phyloP scores from a whole-genome alignment of 192 early-diverging fungal genomes.

The Geranomyces michiganensis region DNA sequence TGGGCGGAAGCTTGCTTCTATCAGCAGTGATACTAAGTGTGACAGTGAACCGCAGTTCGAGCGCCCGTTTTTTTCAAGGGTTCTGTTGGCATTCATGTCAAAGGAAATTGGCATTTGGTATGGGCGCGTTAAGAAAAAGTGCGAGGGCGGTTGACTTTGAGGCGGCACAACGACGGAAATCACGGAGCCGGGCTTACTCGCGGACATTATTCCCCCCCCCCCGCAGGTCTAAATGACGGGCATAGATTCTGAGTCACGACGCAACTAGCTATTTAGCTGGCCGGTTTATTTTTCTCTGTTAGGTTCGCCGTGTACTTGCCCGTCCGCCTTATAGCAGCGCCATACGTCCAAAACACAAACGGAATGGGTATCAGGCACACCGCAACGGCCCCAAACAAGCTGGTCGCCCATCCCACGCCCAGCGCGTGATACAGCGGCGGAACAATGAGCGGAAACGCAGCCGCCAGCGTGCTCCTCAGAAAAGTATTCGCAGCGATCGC shows the following conservation, averaged over 20 bases:
- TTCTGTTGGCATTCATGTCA: constrained; percentile 5
- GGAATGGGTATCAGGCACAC: constrained; percentile 9
- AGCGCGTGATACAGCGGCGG: neutral
- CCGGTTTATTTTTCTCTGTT: no score
- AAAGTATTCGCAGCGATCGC: constrained; percentile 5
- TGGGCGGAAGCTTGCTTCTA: constrained; percentile 5
- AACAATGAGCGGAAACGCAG: neutral
- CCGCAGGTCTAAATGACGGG: no score
- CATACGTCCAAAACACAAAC: constrained; percentile 1
- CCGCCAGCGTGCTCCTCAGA: neutral
- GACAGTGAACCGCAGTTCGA: neutral
- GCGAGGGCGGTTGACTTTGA: no score
- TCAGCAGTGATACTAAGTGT: neutral
- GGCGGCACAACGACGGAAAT: no score
- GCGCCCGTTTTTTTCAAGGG: neutral
- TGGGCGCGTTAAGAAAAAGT: no score
- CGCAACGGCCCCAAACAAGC: neutral
- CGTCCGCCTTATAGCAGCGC: neutral
- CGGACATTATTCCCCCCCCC: no score
- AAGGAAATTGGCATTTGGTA: constrained; percentile 12
- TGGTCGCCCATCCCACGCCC: constrained; percentile 3
- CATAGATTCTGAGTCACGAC: no score
- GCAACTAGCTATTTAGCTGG: no score
- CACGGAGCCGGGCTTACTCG: no score
- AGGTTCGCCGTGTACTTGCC: constrained; percentile 1